These are phyloP conservation scores for Madurella mycetomatis DNA, from an alignment of 2,329 filamentous ascomycete genomes.

Conservation along the genomic window DNA sequence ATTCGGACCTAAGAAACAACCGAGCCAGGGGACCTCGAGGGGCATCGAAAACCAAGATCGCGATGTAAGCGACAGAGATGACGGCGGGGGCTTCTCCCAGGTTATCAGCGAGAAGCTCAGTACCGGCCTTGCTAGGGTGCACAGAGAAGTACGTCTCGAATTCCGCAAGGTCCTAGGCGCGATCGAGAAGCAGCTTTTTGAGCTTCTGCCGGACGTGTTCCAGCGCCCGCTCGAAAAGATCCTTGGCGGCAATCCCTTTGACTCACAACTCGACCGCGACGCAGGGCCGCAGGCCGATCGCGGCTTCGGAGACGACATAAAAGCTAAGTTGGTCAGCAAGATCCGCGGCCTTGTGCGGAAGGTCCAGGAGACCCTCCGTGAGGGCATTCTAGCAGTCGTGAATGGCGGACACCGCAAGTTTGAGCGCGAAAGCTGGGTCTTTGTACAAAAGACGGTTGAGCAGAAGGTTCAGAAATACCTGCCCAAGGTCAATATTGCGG, in stretches of 20 bases:
- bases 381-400: slow-evolving; percentile 41
- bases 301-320: slow-evolving; percentile 41
- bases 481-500: slow-evolving; percentile 42
- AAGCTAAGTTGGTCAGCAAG: slow-evolving; percentile 40
- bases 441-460: slow-evolving; percentile 44
- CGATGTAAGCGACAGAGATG: slow-evolving; percentile 28
- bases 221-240: slow-evolving; percentile 43
- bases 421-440: slow-evolving; percentile 43
- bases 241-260: slow-evolving; percentile 44
- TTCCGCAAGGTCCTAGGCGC: slow-evolving; percentile 41
- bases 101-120: slow-evolving; percentile 45
- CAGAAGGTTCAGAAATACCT: slow-evolving; percentile 43
- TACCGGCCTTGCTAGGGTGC: slow-evolving; percentile 40
- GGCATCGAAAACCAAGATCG: slow-evolving; percentile 30
- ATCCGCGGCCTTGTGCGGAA: slow-evolving; percentile 42
- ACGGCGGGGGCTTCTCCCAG: slow-evolving; percentile 39
- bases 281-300: slow-evolving; percentile 31
- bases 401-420: slow-evolving; percentile 46
- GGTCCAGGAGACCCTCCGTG: slow-evolving; percentile 42
- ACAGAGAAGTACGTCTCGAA: slow-evolving; percentile 43
- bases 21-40: slow-evolving; percentile 31
- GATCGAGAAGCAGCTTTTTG: slow-evolving; percentile 44
- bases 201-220: slow-evolving; percentile 40
- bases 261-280: slow-evolving; percentile 39
- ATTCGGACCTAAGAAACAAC: slow-evolving; percentile 37